Conservation (phyloP, 2,329 filamentous ascomycete species). For the Xylariaceae sp. region DNA sequence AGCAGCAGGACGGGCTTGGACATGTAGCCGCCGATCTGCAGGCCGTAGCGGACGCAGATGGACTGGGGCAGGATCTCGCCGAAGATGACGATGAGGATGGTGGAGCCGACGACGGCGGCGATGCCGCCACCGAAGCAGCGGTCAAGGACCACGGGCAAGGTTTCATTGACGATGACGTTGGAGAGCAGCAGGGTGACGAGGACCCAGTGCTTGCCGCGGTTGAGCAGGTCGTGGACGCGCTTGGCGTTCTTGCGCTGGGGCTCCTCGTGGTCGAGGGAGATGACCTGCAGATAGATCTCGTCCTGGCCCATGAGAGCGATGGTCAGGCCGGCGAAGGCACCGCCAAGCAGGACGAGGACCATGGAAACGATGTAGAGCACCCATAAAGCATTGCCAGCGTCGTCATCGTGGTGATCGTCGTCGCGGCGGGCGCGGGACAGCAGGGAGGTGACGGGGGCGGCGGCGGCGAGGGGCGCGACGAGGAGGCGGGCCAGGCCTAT, state of each 20-base stretch:
- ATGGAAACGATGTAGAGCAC: constrained; percentile 77
- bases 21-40: constrained; percentile 94
- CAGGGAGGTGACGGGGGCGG: constrained; percentile 37
- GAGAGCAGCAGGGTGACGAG: constrained; percentile 88
- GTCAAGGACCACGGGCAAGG: constrained; percentile 90
- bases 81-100: constrained; percentile 94
- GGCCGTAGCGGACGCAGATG: constrained; percentile 90
- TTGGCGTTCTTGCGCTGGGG: constrained; percentile 83
- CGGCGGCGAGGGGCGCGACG: constrained; percentile 40
- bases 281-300: constrained; percentile 95
- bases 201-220: constrained; percentile 96
- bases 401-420: constrained; percentile 44
- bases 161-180: constrained; percentile 98
- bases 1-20: constrained; percentile 79
- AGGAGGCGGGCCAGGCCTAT: constrained; percentile 46
- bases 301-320: constrained; percentile 78
- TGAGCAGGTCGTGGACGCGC: constrained; percentile 74
- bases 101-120: constrained; percentile 90
- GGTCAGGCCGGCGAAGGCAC: constrained; percentile 91
- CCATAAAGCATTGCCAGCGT: constrained; percentile 68
- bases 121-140: constrained; percentile 90
- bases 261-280: constrained; percentile 79
- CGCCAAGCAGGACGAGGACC: constrained; percentile 79
- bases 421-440: constrained; percentile 33
- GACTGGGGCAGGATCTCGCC: constrained; percentile 96